A percentile compares a stretch with the other conserved stretches of the same genome.
Evolutionary conservation across 1,284 basidiomycete species (phyloP).

Genomic region (Coniferiporia weirii): DNA sequence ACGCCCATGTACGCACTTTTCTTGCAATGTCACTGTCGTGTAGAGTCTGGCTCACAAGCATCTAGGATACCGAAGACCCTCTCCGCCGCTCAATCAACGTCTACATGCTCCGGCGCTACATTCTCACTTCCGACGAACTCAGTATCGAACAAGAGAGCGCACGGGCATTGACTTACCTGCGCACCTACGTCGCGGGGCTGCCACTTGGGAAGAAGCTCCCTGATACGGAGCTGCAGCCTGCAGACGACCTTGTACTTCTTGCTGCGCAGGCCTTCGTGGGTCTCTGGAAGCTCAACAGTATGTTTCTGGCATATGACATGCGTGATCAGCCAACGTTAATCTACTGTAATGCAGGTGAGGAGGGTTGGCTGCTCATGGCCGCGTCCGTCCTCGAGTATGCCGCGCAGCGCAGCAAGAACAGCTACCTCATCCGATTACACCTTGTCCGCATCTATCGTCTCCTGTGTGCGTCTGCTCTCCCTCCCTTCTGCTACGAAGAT

Average conservation of each 20-base stretch:
- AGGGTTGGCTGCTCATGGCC: conserved; percentile 59
- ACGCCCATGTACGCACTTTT: conserved; percentile 42
- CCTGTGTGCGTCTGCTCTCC: conserved; percentile 49
- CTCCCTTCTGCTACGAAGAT: conserved; percentile 1
- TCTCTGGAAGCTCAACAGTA: conserved; percentile 45
- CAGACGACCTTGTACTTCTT: conserved; percentile 78
- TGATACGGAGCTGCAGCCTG: conserved; percentile 78
- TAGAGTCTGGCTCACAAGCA: conserved; percentile 6
- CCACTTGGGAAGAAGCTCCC: conserved; percentile 61
- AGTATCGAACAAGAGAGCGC: conserved; percentile 51
- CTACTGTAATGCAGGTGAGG: conserved; percentile 34
- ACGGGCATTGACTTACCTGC: conserved; percentile 47
- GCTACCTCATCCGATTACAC: conserved; percentile 69
- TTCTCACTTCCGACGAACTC: conserved; percentile 41
- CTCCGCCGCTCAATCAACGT: conserved; percentile 64
- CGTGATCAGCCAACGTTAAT: background rate
- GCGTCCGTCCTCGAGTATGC: conserved; percentile 66
- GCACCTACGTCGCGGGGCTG: conserved; percentile 61
- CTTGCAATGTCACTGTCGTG: background rate
- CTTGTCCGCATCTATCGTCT: conserved; percentile 76
- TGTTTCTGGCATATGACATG: background rate
- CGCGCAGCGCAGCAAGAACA: conserved; percentile 66
- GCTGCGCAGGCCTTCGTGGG: conserved; percentile 64
- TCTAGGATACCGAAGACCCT: conserved; percentile 41
- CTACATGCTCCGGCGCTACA: conserved; percentile 64